Base-by-base conservation (phyloP, 257 asterid genomes). In the Anisodus tanguticus region DNA sequence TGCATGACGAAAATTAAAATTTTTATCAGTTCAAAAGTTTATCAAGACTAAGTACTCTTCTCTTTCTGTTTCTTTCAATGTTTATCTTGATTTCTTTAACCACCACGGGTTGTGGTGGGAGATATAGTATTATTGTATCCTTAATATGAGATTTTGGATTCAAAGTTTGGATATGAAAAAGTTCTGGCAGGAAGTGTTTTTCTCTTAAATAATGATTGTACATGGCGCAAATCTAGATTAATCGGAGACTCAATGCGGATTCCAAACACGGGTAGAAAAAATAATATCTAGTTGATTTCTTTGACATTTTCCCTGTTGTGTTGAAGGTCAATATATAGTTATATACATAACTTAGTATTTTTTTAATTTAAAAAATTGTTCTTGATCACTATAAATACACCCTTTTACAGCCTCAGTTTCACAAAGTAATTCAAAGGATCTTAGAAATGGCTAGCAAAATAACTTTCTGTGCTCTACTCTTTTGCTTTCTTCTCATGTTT, bases 361-460 rank as follows among this genome's bases (percentile, higher is more conserved):
- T n/a, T 26, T 26, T 26, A 1, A 26, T n/a, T 26, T 26, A 13
- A 67, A 13, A 22, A 49, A 4, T 9, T 47, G 17, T 51, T 26
- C 43, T 76, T 76, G 15, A 26, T 76, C 8, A 76, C 9, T 26
- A 76, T 76, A 76, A 76, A 51, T 76, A 51, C 26, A 12, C 9
- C 63, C 63, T 51, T 51, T 26, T 22, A 53, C 49, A 6, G 22
- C 62, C 63, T 51, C 0, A 6, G 5, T 51, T 76, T 76, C 62
- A 51, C 81, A 68, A 51, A 76, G 47, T 51, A 51, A 3, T 74
- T 47, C 12, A 76, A 76, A 76, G 15, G 41, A 76, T 1, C 15
- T 51, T 2, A 37, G 41, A 39, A 37, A 88, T 88, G 90, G 83
- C 82, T 5, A 80, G 57, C 83, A 57, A 80, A 58, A 19, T 43